Percentiles rank a stretch among this genome's conserved stretches.
Evolutionary conservation across 768 basidiomycete species (phyloP).

Genomic region (Kwoniella europaea): DNA sequence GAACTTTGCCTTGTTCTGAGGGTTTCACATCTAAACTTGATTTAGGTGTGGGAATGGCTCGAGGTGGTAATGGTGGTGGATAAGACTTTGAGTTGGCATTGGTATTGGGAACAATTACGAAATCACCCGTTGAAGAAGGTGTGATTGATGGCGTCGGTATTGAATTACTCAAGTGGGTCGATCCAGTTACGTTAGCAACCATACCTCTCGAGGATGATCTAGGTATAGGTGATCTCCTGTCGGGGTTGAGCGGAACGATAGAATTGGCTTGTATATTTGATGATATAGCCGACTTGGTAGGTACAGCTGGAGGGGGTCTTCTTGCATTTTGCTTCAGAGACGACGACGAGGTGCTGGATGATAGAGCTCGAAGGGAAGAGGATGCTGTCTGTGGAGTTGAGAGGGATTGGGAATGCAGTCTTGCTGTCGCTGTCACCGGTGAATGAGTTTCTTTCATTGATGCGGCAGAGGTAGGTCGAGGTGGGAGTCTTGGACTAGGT

Average conservation of each 20-base stretch:
- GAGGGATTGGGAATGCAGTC: conserved; percentile 11
- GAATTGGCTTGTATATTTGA: conserved; percentile 3
- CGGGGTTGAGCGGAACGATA: not conserved
- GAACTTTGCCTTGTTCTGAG: not conserved
- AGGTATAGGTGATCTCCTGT: conserved; percentile 16
- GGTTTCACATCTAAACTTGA: not conserved
- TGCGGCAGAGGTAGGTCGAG: conserved; percentile 23
- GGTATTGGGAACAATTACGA: conserved; percentile 32
- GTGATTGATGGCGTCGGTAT: conserved; percentile 32
- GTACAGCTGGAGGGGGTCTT: conserved; percentile 14
- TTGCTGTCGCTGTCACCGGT: conserved; percentile 1
- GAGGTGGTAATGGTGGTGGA: conserved; percentile 28
- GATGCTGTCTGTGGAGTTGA: conserved; percentile 9
- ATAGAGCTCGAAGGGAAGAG: conserved; percentile 8
- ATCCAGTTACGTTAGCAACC: conserved; percentile 11
- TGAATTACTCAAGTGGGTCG: not conserved
- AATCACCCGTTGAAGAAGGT: conserved; percentile 46
- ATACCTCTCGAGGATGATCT: not conserved
- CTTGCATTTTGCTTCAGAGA: conserved; percentile 5
- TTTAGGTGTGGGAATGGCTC: conserved; percentile 11
- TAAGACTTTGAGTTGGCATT: not conserved
- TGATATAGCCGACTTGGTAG: conserved; percentile 3
- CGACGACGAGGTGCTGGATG: conserved; percentile 1
- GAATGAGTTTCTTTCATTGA: conserved; percentile 16
- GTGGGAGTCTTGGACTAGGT: conserved; percentile 19